Base-by-base conservation (phyloP, 345 rosid species). In the Odontarrhena argentea region DNA sequence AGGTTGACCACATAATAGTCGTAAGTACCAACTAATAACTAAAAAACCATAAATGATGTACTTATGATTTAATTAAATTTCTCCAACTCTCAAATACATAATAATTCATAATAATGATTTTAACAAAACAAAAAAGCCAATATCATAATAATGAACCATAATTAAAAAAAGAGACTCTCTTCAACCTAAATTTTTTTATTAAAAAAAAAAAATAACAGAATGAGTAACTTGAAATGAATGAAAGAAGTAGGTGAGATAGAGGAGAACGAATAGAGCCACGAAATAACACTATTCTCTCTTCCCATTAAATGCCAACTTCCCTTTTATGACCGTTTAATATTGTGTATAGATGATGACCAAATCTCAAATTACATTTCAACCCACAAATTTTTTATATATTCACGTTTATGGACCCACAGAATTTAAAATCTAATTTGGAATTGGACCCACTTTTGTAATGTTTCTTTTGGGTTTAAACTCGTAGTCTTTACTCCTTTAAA, bases 231-330 rank as follows among this genome's bases (percentile, higher is more conserved):
- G 61, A 72, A 56, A 72, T 64, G 30, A 57, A 64, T 71, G 66
- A 65, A 65, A 51, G 26, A 12, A 49, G 72, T 41, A 66, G 69
- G 52, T 67, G 63, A 74, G 73, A 32, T 2, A 28, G 36, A 54
- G 59, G 77, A 60, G 63, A 60, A 28, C 5, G 32, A 3, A 28
- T 28, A 54, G 59, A 67, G 77, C 73, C 77, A 74, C 73, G 73
- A 54, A 47, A 46, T 3, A 51, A 59, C 56, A 66, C 72, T 60
- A 34, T 25, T 41, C 25, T 15, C 5, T 14, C 22, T 60, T 25
- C 14, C 40, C 49, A 74, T 74, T 74, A 60, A 74, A 45, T 74
- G 68, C 73, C 74, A 74, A 47, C 77, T 54, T 61, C 74, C 74
- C 69, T 68, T 40, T 54, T 74, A 55, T 68, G 77, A 74, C 77